Conservation (phyloP, 2,329 filamentous ascomycete species). For the Ceratocystis cacaofunesta region DNA sequence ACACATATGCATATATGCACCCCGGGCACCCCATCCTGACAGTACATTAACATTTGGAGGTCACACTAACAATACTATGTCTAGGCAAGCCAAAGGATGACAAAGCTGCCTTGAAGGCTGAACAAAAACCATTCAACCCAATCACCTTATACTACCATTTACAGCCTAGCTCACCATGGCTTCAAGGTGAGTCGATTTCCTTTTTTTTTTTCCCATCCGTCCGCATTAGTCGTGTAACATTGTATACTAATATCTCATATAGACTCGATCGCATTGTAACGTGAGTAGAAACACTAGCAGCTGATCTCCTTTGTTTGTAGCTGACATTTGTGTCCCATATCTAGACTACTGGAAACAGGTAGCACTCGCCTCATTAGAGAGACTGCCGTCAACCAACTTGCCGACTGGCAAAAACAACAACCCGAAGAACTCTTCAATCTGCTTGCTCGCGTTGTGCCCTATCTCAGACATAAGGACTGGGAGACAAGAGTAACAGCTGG, state of each 20-base stretch:
- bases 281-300: conserved; percentile 40
- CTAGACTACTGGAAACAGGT: conserved; percentile 85
- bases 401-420: conserved; percentile 95
- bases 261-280: conserved; percentile 77
- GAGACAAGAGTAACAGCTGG: conserved; percentile 87
- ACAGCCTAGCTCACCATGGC: conserved; percentile 34
- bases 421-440: conserved; percentile 96
- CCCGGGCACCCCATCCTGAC: not conserved
- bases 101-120: conserved; percentile 14
- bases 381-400: conserved; percentile 90
- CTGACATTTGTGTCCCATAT: not conserved
- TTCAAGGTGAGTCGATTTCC: conserved; percentile 32
- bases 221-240: not conserved
- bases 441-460: conserved; percentile 84
- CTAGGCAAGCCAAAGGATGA: conserved; percentile 15
- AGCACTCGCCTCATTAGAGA: conserved; percentile 93
- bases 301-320: not conserved
- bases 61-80: not conserved
- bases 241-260: conserved; percentile 15
- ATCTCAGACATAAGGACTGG: conserved; percentile 89
- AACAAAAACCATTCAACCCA: conserved; percentile 16
- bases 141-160: conserved; percentile 10
- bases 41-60: not conserved
- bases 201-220: not conserved
- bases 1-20: not conserved